Evolutionary conservation across 805 yeast species (phyloP).

Genomic region (Ogataea naganishii): DNA sequence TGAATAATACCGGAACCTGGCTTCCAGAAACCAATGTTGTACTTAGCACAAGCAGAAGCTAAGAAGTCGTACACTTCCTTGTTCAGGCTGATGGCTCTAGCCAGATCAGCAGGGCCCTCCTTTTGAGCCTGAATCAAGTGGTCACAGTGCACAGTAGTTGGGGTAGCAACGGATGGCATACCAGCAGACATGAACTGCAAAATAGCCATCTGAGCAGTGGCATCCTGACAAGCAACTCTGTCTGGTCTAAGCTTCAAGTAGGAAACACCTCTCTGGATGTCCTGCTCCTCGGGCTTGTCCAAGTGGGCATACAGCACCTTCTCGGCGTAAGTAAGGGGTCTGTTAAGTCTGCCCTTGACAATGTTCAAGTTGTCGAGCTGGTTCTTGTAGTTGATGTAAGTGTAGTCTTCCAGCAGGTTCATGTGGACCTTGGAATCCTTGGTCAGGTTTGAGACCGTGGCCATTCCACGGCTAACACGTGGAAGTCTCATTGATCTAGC

Average conservation of each 20-base stretch:
- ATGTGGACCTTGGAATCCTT: slow-evolving; percentile 45
- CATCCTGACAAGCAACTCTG: slow-evolving; percentile 99
- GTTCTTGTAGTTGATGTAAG: slow-evolving; percentile 87
- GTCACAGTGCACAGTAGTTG: slow-evolving; percentile 96
- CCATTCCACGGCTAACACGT: slow-evolving; percentile 34
- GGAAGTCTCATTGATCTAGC: slow-evolving; percentile 7
- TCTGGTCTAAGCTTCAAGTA: slow-evolving; percentile 93
- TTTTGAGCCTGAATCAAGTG: slow-evolving; percentile 95
- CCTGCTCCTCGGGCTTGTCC: slow-evolving; percentile 78
- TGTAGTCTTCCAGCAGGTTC: slow-evolving; percentile 62
- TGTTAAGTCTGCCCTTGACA: slow-evolving; percentile 58
- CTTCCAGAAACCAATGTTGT: slow-evolving; percentile 98
- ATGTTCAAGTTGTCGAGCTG: slow-evolving; percentile 82
- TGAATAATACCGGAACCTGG: slow-evolving; percentile 99
- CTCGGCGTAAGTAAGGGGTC: slow-evolving; percentile 91
- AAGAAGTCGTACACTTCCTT: slow-evolving; percentile 94
- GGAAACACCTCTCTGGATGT: slow-evolving; percentile 67
- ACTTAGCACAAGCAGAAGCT: slow-evolving; percentile 86
- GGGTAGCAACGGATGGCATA: slow-evolving; percentile 78
- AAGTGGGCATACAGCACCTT: slow-evolving; percentile 90
- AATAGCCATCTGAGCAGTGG: slow-evolving; percentile 99
- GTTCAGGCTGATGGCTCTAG: slow-evolving; percentile 74
- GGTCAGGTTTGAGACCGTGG: slow-evolving; percentile 41
- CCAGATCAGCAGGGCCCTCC: slow-evolving; percentile 81
- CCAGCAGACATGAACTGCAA: slow-evolving; percentile 98